Base-by-base conservation (phyloP, 257 asterid genomes). In the Ligustrum vulgare region DNA sequence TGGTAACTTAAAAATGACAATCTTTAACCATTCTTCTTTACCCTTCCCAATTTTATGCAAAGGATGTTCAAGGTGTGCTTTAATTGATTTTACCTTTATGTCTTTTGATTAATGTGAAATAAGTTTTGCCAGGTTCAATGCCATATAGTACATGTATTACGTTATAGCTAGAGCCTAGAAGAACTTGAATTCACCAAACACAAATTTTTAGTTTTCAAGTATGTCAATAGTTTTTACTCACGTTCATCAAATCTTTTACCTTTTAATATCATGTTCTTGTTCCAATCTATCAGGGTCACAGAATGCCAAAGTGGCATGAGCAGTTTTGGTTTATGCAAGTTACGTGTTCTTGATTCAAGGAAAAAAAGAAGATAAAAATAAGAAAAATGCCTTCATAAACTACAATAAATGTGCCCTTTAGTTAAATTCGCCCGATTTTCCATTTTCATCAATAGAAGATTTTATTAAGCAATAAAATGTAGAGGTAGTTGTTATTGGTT, bases 1-100 rank as follows among this genome's bases (percentile, higher is more conserved):
- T 65, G 65, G 33, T 51, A 33, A 47, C 62, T 51, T 51, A 11
- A 15, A 72, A 72, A 56, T 47, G 32, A 73, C 65, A 34, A 43
- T 43, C 3, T 67, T 60, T 65, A 64, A 45, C 63, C n/a, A 72
- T 39, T 60, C 34, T 8, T 60, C 34, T 22, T 60, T 60, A 15
- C 32, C 4, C 36, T 54, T 69, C 56, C 13, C 41, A 68, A 2
- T 45, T 69, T 28, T 35, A 67, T 72, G 64, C 64, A 22, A 7
- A 5, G 69, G 65, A 34, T 60, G 49, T 9, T 64, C 69, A 77
- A 45, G 32, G 22, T 67, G 15, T 43, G 23, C 35, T 33, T 3
- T 49, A 25, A 71, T 25, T 77, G 20, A 15, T 35, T 25, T 77
- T 60, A 20, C 51, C 67, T 41, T 36, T 12, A 39, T 20, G 35